Conservation (phyloP, 345 rosid genomes). For the Salix viminalis region DNA sequence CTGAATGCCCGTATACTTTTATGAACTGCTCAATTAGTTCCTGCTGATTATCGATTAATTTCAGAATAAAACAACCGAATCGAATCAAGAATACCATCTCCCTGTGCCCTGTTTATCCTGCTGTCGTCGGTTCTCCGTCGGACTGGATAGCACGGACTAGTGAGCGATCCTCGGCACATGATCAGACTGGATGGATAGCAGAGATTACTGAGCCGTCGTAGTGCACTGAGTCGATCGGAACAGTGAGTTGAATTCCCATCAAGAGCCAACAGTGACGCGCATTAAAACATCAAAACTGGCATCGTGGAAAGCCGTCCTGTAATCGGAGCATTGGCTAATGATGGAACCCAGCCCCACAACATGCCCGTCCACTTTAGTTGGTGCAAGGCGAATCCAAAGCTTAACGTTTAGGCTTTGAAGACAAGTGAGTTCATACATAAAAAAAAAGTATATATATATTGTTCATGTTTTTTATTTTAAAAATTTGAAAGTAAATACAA, state of each 20-base stretch:
- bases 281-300: neutral
- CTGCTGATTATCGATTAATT: neutral
- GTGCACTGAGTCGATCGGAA: neutral
- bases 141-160: neutral
- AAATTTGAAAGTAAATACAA: no score
- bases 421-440: neutral
- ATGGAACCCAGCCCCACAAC: constrained; percentile 18
- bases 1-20: neutral
- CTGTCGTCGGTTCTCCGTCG: neutral
- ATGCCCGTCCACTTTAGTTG: neutral
- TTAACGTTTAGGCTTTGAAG: neutral
- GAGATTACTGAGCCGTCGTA: neutral
- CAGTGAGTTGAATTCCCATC: neutral
- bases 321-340: constrained; percentile 5
- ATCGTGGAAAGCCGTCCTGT: constrained; percentile 1
- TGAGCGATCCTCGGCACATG: neutral
- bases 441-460: no score
- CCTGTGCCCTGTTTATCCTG: neutral
- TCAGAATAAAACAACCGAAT: neutral
- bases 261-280: neutral
- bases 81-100: neutral
- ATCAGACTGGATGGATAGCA: neutral
- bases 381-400: constrained; percentile 20
- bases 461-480: no score
- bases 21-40: neutral